phyloP scores from a whole-genome alignment of 1,284 basidiomycete species.

The Flammula alnicola region DNA sequence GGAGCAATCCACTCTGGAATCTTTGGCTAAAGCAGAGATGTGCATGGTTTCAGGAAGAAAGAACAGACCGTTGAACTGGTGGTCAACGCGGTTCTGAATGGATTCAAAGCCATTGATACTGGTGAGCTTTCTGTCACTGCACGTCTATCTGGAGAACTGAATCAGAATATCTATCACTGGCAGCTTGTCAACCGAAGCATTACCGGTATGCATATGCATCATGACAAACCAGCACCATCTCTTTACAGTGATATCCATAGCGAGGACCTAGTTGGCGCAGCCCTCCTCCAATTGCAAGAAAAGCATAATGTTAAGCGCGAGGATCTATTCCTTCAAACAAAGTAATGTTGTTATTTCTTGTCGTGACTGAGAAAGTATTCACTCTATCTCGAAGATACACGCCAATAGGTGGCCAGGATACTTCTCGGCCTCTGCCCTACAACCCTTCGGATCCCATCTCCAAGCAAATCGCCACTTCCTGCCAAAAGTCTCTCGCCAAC shows the following conservation, averaged over 20 bases:
- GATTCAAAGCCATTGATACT: constrained; percentile 82
- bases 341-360: constrained; percentile 46
- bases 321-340: constrained; percentile 76
- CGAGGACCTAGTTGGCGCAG: constrained; percentile 80
- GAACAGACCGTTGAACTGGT: constrained; percentile 72
- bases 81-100: constrained; percentile 69
- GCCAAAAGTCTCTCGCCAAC: constrained; percentile 66
- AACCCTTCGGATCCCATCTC: constrained; percentile 55
- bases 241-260: constrained; percentile 41
- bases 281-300: constrained; percentile 54
- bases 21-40: not conserved
- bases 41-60: constrained; percentile 60
- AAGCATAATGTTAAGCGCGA: constrained; percentile 63
- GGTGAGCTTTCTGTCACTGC: constrained; percentile 49
- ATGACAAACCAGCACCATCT: too few relatives aligned
- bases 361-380: not conserved
- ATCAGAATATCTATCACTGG: constrained; percentile 17
- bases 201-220: constrained; percentile 75
- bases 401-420: constrained; percentile 72
- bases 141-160: not conserved
- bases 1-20: not conserved
- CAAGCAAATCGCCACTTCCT: constrained; percentile 68
- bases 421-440: constrained; percentile 72
- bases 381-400: constrained; percentile 65
- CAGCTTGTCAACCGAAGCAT: constrained; percentile 79